A percentile compares a stretch with the other conserved stretches of the same genome.
Conservation (phyloP, 257 asterid genomes). For the Solanum arcanum region DNA sequence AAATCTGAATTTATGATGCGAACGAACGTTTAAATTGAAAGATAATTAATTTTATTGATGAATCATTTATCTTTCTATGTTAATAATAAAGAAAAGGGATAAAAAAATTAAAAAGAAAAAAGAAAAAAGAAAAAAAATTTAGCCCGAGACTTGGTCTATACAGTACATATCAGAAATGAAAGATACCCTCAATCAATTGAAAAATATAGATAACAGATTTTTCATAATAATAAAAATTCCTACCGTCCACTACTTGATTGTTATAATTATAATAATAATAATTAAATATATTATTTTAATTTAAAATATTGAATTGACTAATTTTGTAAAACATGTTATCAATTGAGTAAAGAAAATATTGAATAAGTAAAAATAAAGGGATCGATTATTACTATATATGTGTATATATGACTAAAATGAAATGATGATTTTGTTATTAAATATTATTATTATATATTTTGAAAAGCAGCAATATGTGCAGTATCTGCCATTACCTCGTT, state of each 20-base stretch:
- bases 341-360: too few relatives aligned
- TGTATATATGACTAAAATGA: not conserved
- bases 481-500: conserved; percentile 1
- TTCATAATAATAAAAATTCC: too few relatives aligned
- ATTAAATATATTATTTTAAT: too few relatives aligned
- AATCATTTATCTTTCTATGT: not conserved
- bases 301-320: too few relatives aligned
- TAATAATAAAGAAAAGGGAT: not conserved
- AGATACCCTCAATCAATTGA: not conserved
- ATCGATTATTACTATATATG: too few relatives aligned
- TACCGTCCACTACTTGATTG: not conserved
- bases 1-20: too few relatives aligned
- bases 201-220: not conserved
- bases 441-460: not conserved
- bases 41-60: not conserved
- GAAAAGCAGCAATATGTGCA: not conserved
- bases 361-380: too few relatives aligned
- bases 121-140: not conserved
- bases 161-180: not conserved
- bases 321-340: too few relatives aligned
- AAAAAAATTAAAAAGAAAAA: not conserved
- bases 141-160: not conserved
- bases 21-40: not conserved
- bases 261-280: too few relatives aligned
- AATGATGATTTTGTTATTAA: not conserved